These are phyloP conservation scores for Elaeagnus macrophylla DNA, from an alignment of 306 rosid genomes.

Conservation along the genomic window DNA sequence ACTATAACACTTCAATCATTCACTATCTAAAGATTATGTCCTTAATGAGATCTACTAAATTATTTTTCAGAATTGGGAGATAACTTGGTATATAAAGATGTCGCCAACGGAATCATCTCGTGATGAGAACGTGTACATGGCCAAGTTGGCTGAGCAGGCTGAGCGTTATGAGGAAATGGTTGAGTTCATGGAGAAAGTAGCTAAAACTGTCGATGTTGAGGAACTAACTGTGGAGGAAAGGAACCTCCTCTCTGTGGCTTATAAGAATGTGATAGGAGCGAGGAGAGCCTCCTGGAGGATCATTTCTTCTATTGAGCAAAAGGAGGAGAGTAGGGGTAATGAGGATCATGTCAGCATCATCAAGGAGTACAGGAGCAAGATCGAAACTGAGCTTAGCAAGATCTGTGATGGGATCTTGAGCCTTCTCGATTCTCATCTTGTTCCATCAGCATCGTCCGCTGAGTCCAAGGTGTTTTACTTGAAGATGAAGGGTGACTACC, in stretches of 20 bases:
- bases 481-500: constrained; percentile 93
- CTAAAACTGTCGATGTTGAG: constrained; percentile 62
- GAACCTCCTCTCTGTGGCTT: constrained; percentile 89
- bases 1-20: not conserved
- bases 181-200: constrained; percentile 95
- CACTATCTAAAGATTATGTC: not conserved
- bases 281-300: constrained; percentile 98
- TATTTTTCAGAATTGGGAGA: constrained; percentile 12
- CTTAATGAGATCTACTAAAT: not conserved
- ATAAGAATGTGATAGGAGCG: constrained; percentile 90
- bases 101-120: constrained; percentile 47
- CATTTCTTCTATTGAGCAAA: constrained; percentile 93
- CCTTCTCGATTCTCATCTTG: constrained; percentile 76
- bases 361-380: constrained; percentile 80
- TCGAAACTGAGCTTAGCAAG: constrained; percentile 82
- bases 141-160: too few species aligned
- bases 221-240: too few species aligned
- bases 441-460: constrained; percentile 67
- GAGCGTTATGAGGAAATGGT: too few species aligned
- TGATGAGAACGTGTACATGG: too few species aligned
- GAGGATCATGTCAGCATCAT: constrained; percentile 68
- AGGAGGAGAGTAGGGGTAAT: constrained; percentile 88
- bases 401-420: constrained; percentile 86
- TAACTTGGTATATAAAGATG: constrained; percentile 25
- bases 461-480: constrained; percentile 87